Evolutionary conservation across 2,329 filamentous ascomycete species (phyloP).

Genomic region (Alternaria incomplexa): DNA sequence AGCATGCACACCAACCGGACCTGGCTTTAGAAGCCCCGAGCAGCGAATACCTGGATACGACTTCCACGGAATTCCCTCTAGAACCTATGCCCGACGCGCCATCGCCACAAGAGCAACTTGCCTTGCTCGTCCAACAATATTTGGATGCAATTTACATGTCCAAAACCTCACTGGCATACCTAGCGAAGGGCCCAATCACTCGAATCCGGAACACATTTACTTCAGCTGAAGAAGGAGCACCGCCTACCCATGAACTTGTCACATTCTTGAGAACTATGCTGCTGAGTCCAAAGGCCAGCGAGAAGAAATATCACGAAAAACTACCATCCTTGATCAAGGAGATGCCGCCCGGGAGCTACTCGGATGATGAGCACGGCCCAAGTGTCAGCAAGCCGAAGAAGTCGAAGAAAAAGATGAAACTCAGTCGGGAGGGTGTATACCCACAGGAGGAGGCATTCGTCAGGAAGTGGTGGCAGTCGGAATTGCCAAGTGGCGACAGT

Average conservation of each 20-base stretch:
- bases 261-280: conserved; percentile 72
- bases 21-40: conserved; percentile 3
- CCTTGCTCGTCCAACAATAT: conserved; percentile 50
- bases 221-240: conserved; percentile 64
- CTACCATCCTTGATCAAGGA: conserved; percentile 70
- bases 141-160: conserved; percentile 56
- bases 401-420: conserved; percentile 56
- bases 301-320: conserved; percentile 80
- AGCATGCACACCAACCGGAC: conserved; percentile 1
- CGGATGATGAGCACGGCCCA: conserved; percentile 50
- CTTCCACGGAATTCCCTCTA: conserved; percentile 7
- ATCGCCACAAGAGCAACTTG: conserved; percentile 57
- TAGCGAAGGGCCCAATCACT: conserved; percentile 81
- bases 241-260: conserved; percentile 68
- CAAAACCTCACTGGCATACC: conserved; percentile 79
- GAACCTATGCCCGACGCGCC: conserved; percentile 14
- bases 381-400: conserved; percentile 47
- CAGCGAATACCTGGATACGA: background rate
- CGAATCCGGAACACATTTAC: conserved; percentile 75
- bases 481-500: conserved; percentile 47
- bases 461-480: conserved; percentile 70
- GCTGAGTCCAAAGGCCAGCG: conserved; percentile 70
- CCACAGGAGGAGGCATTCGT: conserved; percentile 69
- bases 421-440: conserved; percentile 73
- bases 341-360: conserved; percentile 52